Evolutionary conservation across 768 basidiomycete genomes (phyloP), one percentile per base, ranked within the genome.

Genomic region (Calvatia gigantea): DNA sequence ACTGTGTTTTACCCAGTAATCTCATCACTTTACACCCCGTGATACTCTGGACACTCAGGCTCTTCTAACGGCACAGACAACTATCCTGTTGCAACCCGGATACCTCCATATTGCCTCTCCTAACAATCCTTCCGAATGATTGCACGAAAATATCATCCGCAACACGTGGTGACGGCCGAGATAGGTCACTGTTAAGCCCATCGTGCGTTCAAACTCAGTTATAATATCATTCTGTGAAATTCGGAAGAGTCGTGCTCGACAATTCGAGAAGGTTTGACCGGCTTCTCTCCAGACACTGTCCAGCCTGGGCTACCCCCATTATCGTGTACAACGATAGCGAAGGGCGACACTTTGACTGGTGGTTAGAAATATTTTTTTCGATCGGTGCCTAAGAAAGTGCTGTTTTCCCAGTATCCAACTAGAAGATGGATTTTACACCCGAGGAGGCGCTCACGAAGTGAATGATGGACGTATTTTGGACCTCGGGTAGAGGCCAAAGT

Each of bases 101-200:
- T 5, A 32, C n/a, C 15, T 38, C 15, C 35, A 55, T 55, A 46
- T 28, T n/a, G n/a, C 54, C 21, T 47, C 32, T 21, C 54, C 54
- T 31, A 55, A 35, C 8, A 41, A 52, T 14, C 28, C 51, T 15
- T 52, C 41, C 21, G 46, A 48, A 14, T 37, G 41, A n/a, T 27
- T 55, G 2, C 54, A 55, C 23, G 47, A 55, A 17, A 48, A 48
- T 12, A 55, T 55, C 45, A 37, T 55, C 23, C 44, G 45, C 46
- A 41, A 29, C 43, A 14, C 1, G 37, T 31, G 21, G 7, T 29
- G 14, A 21, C 43, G 4, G 7, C 35, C 17, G 17, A 37, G 14
- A n/a, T 37, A n/a, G n/a, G n/a, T 21, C 6, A 15, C 27, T 8
- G 14, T 2, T 17, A 5, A 51, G 51, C 38, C n/a, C 51, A 55